phyloP scores from a whole-genome alignment of 345 rosid genomes.

The Lumnitzera littorea region DNA sequence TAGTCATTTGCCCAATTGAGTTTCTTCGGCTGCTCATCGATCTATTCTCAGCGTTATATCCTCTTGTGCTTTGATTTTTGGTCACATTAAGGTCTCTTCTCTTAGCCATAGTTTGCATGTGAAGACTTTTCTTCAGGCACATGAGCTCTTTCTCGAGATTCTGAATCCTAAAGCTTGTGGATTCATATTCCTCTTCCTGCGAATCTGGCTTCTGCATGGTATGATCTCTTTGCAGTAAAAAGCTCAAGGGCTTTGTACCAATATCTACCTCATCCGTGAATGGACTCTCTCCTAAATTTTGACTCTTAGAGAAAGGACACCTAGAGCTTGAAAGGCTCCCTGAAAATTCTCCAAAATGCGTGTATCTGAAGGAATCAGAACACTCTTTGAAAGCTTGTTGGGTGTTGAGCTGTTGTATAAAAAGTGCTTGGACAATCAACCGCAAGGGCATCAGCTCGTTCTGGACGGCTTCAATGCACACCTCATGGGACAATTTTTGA shows the following conservation, averaged over 20 bases:
- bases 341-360: slow-evolving; percentile 37
- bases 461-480: slow-evolving; percentile 66
- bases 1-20: slow-evolving; percentile 38
- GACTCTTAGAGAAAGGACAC: slow-evolving; percentile 46
- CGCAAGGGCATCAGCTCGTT: slow-evolving; percentile 84
- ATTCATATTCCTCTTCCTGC: slow-evolving; percentile 39
- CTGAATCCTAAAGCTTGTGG: slow-evolving; percentile 74
- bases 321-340: slow-evolving; percentile 52
- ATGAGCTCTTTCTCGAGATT: slow-evolving; percentile 57
- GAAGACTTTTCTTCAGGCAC: slow-evolving; percentile 46
- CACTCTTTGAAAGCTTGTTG: slow-evolving; percentile 77
- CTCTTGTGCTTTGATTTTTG: slow-evolving; percentile 20
- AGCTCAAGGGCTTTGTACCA: slow-evolving; percentile 29
- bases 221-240: slow-evolving; percentile 33
- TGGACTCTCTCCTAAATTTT: slow-evolving; percentile 40
- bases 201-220: slow-evolving; percentile 23
- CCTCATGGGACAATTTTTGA: slow-evolving; percentile 62
- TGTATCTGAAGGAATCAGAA: slow-evolving; percentile 48
- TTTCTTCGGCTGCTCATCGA: slow-evolving; percentile 46
- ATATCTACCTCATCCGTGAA: slow-evolving; percentile 35
- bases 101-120: slow-evolving; percentile 28
- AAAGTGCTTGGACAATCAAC: slow-evolving; percentile 64
- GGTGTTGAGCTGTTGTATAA: slow-evolving; percentile 64
- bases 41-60: slow-evolving; percentile 26
- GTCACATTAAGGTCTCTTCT: slow-evolving; percentile 20